A percentile compares a stretch with the other conserved stretches of the same genome.
Evolutionary conservation across 129 eudicot species (phyloP).

Genomic region (Saussurea involucrata): DNA sequence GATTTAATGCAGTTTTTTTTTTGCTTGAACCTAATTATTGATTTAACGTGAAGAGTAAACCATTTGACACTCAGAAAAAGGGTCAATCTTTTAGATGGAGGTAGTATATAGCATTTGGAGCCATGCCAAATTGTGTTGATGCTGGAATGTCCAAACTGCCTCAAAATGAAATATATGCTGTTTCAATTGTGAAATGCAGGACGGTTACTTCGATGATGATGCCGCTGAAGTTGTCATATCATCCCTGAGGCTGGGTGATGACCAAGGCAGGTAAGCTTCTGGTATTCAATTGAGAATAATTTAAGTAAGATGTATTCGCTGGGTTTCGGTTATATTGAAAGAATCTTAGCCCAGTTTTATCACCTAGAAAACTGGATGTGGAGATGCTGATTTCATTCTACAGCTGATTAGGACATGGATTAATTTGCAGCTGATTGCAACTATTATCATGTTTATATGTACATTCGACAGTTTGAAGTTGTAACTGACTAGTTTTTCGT

Average conservation of each 20-base stretch:
- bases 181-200: conserved; percentile 46
- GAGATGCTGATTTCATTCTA: neutral
- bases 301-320: neutral
- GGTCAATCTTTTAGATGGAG: neutral
- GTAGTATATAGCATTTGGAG: neutral
- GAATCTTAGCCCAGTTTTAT: neutral
- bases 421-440: neutral
- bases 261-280: conserved; percentile 77
- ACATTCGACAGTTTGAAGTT: neutral
- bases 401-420: neutral
- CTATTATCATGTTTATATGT: neutral
- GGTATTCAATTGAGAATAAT: neutral
- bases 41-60: neutral
- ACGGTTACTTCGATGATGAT: conserved; percentile 81
- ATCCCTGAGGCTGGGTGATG: conserved; percentile 88
- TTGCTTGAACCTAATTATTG: neutral
- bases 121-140: neutral
- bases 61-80: neutral
- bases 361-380: neutral
- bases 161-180: neutral
- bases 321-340: neutral
- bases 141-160: neutral
- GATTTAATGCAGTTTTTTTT: neutral
- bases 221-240: conserved; percentile 97
- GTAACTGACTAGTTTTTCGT: neutral